These are phyloP conservation scores for Entomortierella beljakovae DNA, from an alignment of 192 early-diverging fungal species.

Conservation along the genomic window DNA sequence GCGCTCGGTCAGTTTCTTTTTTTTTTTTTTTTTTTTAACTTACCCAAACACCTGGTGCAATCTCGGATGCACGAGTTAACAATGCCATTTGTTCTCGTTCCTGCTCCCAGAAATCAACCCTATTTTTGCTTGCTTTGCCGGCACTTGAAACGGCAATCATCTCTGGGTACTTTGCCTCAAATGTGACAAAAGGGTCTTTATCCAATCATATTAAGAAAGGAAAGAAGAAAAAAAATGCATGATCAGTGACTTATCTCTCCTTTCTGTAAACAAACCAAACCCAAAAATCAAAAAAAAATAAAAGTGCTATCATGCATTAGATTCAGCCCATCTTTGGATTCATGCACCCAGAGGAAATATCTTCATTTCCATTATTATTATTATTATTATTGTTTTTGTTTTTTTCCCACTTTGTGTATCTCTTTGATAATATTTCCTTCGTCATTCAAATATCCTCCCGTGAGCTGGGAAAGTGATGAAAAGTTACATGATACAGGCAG, in stretches of 20 bases:
- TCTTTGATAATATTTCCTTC: constrained; percentile 13
- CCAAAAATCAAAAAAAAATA: too few relatives aligned
- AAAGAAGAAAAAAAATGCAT: not conserved
- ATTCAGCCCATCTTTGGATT: constrained; percentile 9
- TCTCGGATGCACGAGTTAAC: constrained; percentile 58
- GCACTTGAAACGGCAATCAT: constrained; percentile 45
- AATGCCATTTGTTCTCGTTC: constrained; percentile 64
- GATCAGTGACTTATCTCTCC: not conserved
- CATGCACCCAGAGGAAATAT: constrained; percentile 12
- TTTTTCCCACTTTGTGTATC: constrained; percentile 18
- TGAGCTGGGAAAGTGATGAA: not conserved
- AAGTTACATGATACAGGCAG: constrained; percentile 1
- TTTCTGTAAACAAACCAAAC: too few relatives aligned
- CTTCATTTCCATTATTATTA: not conserved
- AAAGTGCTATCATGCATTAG: too few relatives aligned
- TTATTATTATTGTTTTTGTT: not conserved
- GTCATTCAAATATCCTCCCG: not conserved
- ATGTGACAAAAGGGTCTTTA: constrained; percentile 57
- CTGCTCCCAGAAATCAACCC: constrained; percentile 61
- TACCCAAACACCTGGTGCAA: constrained; percentile 63
- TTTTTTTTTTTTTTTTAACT: constrained; percentile 28
- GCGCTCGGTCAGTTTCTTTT: constrained; percentile 2
- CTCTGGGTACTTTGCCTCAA: constrained; percentile 57
- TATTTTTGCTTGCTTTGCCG: constrained; percentile 48
- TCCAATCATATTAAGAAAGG: not conserved